Base-by-base conservation (phyloP, 139 green algal genomes). In the Haematococcus lacustris region DNA sequence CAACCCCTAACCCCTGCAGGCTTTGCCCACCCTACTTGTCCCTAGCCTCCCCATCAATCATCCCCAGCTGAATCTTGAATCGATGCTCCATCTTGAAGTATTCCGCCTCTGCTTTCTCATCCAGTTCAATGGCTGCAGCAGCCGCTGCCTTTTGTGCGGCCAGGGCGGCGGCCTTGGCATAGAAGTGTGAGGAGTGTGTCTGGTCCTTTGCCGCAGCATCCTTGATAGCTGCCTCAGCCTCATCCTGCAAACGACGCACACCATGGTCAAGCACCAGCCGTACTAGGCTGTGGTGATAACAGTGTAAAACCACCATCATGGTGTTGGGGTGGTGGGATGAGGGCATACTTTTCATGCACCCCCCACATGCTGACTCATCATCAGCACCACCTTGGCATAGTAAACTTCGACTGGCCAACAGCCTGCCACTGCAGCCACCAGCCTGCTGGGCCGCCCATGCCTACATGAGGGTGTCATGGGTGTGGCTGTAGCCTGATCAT, bases 11-110 rank as follows among this genome's bases (percentile, higher is more conserved):
- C n/a, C n/a, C n/a, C n/a, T n/a, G n/a, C n/a, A n/a, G n/a, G n/a
- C n/a, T n/a, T n/a, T n/a, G n/a, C n/a, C n/a, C n/a, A n/a, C n/a
- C n/a, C n/a, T n/a, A n/a, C n/a, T n/a, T n/a, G n/a, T n/a, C n/a
- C n/a, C n/a, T n/a, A n/a, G n/a, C n/a, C n/a, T n/a, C n/a, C n/a
- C n/a, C n/a, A n/a, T n/a, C n/a, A n/a, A 74, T 63, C 38, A 80
- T 33, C 7, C 78, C 78, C 39, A 84, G 68, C 67, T 81, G 70
- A 1, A 77, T 51, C 59, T 85, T 85, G 74, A 88, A 82, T 17
- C 70, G 51, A 0, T 77, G 68, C 68, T 88, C 82, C 30, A 88
- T 37, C 68, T 81, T 82, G 28, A 75, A 74, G 60, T 88, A 88
- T 64, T 77, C 70, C 57, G 68, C 66, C 62, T 87, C 82, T 38